phyloP scores from a whole-genome alignment of 1,284 basidiomycete genomes.

The Ganoderma resinaceum region DNA sequence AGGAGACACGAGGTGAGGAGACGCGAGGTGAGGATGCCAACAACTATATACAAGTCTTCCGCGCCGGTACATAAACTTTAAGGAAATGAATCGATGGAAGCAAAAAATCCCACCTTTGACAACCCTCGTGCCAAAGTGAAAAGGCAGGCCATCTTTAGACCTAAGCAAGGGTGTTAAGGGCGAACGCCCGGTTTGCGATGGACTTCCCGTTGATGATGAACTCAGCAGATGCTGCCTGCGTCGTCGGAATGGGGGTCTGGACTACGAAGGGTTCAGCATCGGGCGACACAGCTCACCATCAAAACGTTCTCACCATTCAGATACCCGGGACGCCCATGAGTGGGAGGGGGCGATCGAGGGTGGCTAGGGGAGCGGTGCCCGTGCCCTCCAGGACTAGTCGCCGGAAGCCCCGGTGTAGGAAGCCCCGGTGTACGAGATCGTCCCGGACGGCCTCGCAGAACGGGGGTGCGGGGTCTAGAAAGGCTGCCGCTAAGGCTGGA shows the following conservation, averaged over 20 bases:
- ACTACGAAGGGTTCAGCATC: neutral
- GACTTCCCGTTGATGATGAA: slow-evolving; percentile 7
- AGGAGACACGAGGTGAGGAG: neutral
- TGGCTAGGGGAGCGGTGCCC: neutral
- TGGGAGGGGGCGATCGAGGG: neutral
- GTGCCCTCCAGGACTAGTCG: neutral
- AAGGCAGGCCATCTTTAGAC: neutral
- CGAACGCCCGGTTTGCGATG: neutral
- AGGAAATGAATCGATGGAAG: neutral
- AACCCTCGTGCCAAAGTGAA: neutral
- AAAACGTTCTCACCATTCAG: neutral
- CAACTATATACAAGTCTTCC: neutral
- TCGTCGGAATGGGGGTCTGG: neutral
- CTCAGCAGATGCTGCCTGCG: neutral
- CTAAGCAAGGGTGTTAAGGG: neutral
- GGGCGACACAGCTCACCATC: neutral
- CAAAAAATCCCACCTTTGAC: neutral
- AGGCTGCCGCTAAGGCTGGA: neutral
- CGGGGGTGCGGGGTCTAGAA: neutral
- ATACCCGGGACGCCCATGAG: neutral
- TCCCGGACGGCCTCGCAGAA: neutral
- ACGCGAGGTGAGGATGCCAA: neutral
- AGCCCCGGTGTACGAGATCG: neutral
- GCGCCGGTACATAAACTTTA: neutral
- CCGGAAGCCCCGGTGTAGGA: neutral